A percentile compares a stretch with the other conserved stretches of the same genome.
These are phyloP conservation scores for Phytopythium mirpurense DNA, from an alignment of 352 stramenopile species.

Conservation along the genomic window DNA sequence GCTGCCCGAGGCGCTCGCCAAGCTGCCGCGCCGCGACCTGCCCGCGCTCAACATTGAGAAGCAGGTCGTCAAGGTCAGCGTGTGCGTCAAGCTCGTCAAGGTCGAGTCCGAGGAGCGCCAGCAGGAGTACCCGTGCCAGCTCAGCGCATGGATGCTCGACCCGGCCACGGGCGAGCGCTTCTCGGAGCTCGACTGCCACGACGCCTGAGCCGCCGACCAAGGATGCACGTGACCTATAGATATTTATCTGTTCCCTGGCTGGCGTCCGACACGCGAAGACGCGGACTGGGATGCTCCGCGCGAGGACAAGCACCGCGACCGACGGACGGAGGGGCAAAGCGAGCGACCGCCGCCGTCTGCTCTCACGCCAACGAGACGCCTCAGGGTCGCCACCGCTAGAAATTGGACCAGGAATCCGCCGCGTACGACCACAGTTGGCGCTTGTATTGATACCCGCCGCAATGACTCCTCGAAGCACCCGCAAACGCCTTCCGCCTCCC, in stretches of 20 bases:
- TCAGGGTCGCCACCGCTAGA: neutral
- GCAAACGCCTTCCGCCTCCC: no score
- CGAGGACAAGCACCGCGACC: neutral
- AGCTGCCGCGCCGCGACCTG: constrained; percentile 33
- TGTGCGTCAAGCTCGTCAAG: constrained; percentile 58
- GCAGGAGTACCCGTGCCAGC: constrained; percentile 57
- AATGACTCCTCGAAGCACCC: neutral
- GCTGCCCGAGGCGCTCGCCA: constrained; percentile 35
- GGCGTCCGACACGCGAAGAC: no score
- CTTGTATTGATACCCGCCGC: constrained; percentile 1
- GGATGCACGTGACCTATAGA: constrained; percentile 23
- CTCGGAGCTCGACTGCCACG: constrained; percentile 33
- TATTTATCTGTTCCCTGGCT: constrained; percentile 32
- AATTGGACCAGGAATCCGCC: neutral
- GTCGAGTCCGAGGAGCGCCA: constrained; percentile 36
- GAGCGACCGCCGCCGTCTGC: neutral
- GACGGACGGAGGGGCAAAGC: neutral
- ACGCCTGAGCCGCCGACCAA: constrained; percentile 8
- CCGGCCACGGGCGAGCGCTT: constrained; percentile 28
- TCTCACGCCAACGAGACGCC: neutral
- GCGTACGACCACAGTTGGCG: constrained; percentile 1
- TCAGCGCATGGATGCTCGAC: constrained; percentile 47
- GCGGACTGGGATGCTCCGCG: no score
- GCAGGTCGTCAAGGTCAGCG: constrained; percentile 45
- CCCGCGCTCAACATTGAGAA: constrained; percentile 42